Evolutionary conservation across 257 asterid species (phyloP), one percentile per base, ranked within the genome.

Genomic region (Asclepias syriaca): DNA sequence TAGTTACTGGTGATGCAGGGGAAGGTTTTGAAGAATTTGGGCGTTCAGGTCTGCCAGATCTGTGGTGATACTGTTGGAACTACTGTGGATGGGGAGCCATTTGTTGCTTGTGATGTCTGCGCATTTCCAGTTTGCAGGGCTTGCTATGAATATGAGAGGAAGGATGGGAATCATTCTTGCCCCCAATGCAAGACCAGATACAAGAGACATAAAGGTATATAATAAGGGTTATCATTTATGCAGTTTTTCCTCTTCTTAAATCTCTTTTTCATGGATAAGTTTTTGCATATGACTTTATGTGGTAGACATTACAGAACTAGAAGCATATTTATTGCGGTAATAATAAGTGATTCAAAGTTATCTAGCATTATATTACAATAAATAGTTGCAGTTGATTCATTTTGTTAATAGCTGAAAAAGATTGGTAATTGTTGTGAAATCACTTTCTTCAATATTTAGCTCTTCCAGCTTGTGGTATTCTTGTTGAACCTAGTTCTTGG

Each of bases 171-270:
- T 76, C 93, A 92, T 72, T 90, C 93, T 81, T 95, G 99, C 76
- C 99, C 98, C 48, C 98, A 92, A 84, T 95, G 99, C 96, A 92
- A 95, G 80, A 92, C 97, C 77, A 87, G 95, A 88, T 90, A 95
- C 86, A 90, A 85, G 87, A 86, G 96, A 67, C 98, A 90, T 79
- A 92, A 87, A 90, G 99, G 99, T 95, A 75, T 58, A 80, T 57
- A 4, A 29, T 68, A 15, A 5, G 63, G 5, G 68, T 34, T 32
- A 13, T 32, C 13, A 40, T 6, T 19, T 34, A 8, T 53, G 15
- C 43, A 16, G 14, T 40, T 50, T 29, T 37, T 22, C 45, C 1
- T 14, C 9, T 39, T 21, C 48, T 37, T 64, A 40, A 21, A 14
- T 65, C 56, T 55, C 0, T 57, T 57, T 24, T 3, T 24, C 27